These are phyloP conservation scores for Syncephalastrum monosporum DNA, from an alignment of 371 early-diverging fungal genomes.

Conservation along the genomic window DNA sequence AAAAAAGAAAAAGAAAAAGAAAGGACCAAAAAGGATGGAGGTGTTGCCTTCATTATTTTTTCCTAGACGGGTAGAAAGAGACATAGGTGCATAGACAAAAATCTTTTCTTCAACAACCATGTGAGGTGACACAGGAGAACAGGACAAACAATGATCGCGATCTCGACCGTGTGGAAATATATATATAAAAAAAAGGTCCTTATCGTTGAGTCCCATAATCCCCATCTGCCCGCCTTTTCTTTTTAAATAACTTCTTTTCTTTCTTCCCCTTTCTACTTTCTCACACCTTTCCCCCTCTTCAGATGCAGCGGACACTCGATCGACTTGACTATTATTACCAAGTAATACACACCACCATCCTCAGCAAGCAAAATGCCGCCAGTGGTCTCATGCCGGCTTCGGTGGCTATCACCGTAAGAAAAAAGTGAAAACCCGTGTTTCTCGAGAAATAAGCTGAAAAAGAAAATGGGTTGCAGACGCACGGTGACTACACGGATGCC, in stretches of 20 bases:
- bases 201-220: too few species aligned
- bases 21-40: too few species aligned
- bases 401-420: constrained; percentile 74
- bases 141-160: too few species aligned
- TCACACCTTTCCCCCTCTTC: constrained; percentile 1
- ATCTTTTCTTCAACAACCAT: too few species aligned
- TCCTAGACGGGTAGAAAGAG: too few species aligned
- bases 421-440: background rate
- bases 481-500: constrained; percentile 87
- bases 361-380: constrained; percentile 77
- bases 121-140: too few species aligned
- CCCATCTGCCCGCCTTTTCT: too few species aligned
- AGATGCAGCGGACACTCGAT: constrained; percentile 29
- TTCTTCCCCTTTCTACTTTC: background rate
- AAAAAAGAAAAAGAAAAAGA: too few species aligned
- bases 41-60: too few species aligned
- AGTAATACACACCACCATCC: constrained; percentile 72
- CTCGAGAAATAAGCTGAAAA: background rate
- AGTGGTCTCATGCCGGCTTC: constrained; percentile 92
- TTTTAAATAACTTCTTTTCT: background rate
- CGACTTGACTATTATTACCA: constrained; percentile 78
- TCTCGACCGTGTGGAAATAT: too few species aligned
- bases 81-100: too few species aligned
- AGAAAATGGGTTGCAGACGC: constrained; percentile 30
- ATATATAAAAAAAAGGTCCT: too few species aligned